Evolutionary conservation across 2,329 filamentous ascomycete genomes (phyloP), one percentile per base, ranked within the genome.

Genomic region (Fusarium sp.): DNA sequence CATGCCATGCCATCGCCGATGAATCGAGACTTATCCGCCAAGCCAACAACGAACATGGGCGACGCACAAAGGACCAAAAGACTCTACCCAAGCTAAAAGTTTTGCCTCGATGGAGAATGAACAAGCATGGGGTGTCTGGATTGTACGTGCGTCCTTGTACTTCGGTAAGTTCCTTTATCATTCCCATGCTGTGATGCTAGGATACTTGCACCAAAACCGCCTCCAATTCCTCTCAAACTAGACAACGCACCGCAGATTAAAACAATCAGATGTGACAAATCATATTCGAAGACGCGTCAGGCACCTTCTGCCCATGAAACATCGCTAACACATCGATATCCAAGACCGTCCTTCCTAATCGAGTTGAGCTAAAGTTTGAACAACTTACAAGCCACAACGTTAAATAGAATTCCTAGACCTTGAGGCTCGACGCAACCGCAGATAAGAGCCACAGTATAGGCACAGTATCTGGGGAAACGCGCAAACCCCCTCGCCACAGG

Each of bases 401-500:
- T 67, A 70, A 72, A 60, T 67, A 49, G 41, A 33, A 52, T 53
- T 61, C 55, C 35, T 55, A 27, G 46, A 63, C 41, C 38, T 27
- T 38, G 60, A 60, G 58, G 66, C 58, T 46, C 38, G 17, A 46
- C 18, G 27, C 44, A 49, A 55, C 69, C 69, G 48, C 37, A 55
- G 20, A 50, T 14, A 41, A 23, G 35, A 67, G 56, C 66, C 53
- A 70, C 60, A 63, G 32, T 26, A 15, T 33, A 20, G 23, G 48
- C 26, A 15, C 26, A 52, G 46, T 32, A 15, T 38, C 41, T 20
- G 38, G 33, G 38, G 55, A 52, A 61, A 76, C 73, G 66, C 75
- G 75, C 75, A 77, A 77, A 73, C 75, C 73, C 68, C 75, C 68
- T 77, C 64, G 75, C 75, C 75, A 77, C 75, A 75, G 52, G 73